Conservation (phyloP, 2,329 filamentous ascomycete species). For the Kalmusia sp. region DNA sequence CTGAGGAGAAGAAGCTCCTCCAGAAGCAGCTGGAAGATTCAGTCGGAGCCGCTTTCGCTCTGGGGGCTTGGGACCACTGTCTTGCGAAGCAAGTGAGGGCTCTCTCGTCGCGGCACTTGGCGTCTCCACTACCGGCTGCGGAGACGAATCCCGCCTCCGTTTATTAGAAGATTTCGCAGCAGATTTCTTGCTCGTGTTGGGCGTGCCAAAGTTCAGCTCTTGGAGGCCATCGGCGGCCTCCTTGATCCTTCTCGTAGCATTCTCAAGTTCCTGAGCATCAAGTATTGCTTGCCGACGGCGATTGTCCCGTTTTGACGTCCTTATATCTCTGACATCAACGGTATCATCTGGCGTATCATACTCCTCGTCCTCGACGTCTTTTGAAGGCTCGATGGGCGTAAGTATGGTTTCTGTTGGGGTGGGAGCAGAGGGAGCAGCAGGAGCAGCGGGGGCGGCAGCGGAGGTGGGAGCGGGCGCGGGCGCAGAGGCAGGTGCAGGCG, state of each 20-base stretch:
- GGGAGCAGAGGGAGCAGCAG: neutral
- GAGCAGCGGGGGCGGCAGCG: neutral
- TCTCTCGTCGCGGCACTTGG: slow-evolving; percentile 25
- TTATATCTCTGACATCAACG: slow-evolving; percentile 80
- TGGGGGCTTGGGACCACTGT: slow-evolving; percentile 32
- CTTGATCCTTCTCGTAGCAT: slow-evolving; percentile 41
- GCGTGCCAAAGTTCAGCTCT: slow-evolving; percentile 38
- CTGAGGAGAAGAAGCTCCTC: slow-evolving; percentile 17
- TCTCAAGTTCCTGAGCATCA: slow-evolving; percentile 46
- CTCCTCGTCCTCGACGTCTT: slow-evolving; percentile 58
- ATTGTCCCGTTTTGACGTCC: slow-evolving; percentile 79
- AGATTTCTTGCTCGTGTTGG: slow-evolving; percentile 29
- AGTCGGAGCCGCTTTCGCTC: slow-evolving; percentile 38
- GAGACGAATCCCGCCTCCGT: slow-evolving; percentile 62
- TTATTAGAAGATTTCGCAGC: slow-evolving; percentile 51
- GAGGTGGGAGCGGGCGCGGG: neutral
- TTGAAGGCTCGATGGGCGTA: slow-evolving; percentile 13
- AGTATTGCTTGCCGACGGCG: slow-evolving; percentile 59
- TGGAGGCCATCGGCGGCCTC: slow-evolving; percentile 44
- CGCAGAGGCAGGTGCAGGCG: slow-evolving; percentile 19
- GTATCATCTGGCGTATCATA: slow-evolving; percentile 73
- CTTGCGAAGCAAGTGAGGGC: slow-evolving; percentile 33
- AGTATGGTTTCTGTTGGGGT: neutral
- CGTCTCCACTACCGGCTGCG: slow-evolving; percentile 29
- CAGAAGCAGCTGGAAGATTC: slow-evolving; percentile 23